Percentiles rank a stretch among this genome's conserved stretches.
These are phyloP conservation scores for Ogataea nitratoaversa DNA, from an alignment of 805 yeast species.

Conservation along the genomic window DNA sequence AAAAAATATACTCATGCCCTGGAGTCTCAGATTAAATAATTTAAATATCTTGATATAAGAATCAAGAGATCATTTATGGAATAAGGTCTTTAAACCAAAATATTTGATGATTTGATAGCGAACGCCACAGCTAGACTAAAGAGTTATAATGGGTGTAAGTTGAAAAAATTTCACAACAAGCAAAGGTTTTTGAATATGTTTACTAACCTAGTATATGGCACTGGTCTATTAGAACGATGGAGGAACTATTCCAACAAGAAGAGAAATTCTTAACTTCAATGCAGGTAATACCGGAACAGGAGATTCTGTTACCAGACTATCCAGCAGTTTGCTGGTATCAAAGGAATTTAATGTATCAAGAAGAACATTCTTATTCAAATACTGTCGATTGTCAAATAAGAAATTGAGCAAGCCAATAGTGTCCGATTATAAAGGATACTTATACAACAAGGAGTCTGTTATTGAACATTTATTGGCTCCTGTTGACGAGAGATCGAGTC, in stretches of 20 bases:
- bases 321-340: neutral
- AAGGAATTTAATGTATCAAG: slow-evolving; percentile 19
- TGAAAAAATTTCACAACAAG: no score
- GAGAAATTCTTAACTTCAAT: slow-evolving; percentile 38
- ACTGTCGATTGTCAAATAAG: slow-evolving; percentile 44
- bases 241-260: slow-evolving; percentile 62
- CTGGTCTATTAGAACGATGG: slow-evolving; percentile 69
- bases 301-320: slow-evolving; percentile 9
- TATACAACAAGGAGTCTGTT: slow-evolving; percentile 61
- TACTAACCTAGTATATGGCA: no score
- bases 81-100: no score
- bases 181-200: no score
- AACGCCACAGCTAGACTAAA: no score
- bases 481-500: slow-evolving; percentile 16
- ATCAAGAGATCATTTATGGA: no score
- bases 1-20: no score
- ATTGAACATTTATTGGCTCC: slow-evolving; percentile 51
- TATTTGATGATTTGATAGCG: no score
- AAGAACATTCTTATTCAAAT: slow-evolving; percentile 35
- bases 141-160: slow-evolving; percentile 16
- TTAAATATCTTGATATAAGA: no score
- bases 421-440: slow-evolving; percentile 62
- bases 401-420: slow-evolving; percentile 51
- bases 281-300: slow-evolving; percentile 6
- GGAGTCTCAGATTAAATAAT: no score